These are phyloP conservation scores for Diaporthe sp. DNA, from an alignment of 2,329 filamentous ascomycete genomes.

Conservation along the genomic window DNA sequence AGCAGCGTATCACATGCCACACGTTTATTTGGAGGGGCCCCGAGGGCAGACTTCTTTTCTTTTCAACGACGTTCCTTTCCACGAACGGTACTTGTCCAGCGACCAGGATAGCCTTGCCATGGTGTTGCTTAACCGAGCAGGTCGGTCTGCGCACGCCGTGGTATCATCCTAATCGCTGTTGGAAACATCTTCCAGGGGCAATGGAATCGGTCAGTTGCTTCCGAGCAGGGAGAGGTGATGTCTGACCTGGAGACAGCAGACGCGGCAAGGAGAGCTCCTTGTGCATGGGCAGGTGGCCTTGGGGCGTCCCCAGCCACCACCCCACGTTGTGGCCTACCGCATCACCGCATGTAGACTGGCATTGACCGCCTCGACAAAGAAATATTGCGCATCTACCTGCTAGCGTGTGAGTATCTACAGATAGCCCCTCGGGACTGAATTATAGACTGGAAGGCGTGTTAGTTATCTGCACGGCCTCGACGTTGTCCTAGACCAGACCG, in stretches of 20 bases:
- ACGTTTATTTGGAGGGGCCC: not conserved
- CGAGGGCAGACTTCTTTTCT: constrained; percentile 1
- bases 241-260: not conserved
- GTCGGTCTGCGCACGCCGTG: not conserved
- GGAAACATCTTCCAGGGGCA: not conserved
- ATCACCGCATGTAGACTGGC: not conserved
- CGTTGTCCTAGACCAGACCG: not conserved
- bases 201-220: not conserved
- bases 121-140: not conserved
- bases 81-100: constrained; percentile 16
- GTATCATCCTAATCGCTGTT: not conserved
- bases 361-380: constrained; percentile 1
- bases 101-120: constrained; percentile 5
- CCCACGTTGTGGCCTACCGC: constrained; percentile 4
- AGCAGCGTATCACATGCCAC: not conserved
- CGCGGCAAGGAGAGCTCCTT: constrained; percentile 18
- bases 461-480: not conserved
- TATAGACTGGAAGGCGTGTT: not conserved
- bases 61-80: not conserved
- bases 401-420: not conserved
- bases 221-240: not conserved
- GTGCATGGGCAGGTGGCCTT: not conserved
- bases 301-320: not conserved
- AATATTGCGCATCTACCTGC: not conserved
- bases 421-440: not conserved